These are phyloP conservation scores for Solanum gandarillasii DNA, from an alignment of 257 asterid species.

Conservation along the genomic window DNA sequence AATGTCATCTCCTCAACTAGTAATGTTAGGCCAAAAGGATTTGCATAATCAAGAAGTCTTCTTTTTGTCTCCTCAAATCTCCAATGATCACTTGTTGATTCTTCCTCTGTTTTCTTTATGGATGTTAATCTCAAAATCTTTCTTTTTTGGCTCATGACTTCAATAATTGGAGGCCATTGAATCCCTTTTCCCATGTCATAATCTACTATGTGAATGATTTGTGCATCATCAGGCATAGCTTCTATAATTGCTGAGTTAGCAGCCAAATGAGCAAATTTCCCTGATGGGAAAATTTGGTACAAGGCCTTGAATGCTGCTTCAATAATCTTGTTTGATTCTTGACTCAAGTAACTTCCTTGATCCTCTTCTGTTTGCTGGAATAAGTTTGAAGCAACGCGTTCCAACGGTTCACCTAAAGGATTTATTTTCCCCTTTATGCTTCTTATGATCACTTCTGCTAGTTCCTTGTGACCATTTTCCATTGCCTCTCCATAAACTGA, in stretches of 20 bases:
- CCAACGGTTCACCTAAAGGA: slow-evolving; percentile 36
- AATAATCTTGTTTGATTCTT: slow-evolving; percentile 40
- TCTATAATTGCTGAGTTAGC: slow-evolving; percentile 29
- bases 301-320: slow-evolving; percentile 36
- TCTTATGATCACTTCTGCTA: slow-evolving; percentile 29
- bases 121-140: slow-evolving; percentile 41
- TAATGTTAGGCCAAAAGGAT: slow-evolving; percentile 22
- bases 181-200: slow-evolving; percentile 30
- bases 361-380: slow-evolving; percentile 32
- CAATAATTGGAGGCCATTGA: slow-evolving; percentile 47
- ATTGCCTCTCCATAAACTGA: slow-evolving; percentile 54
- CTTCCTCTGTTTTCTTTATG: slow-evolving; percentile 22
- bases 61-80: slow-evolving; percentile 38
- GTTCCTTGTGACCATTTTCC: slow-evolving; percentile 43
- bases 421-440: slow-evolving; percentile 30
- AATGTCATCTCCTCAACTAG: slow-evolving; percentile 31
- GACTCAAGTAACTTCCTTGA: slow-evolving; percentile 28
- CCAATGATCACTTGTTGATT: slow-evolving; percentile 13
- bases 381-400: slow-evolving; percentile 46
- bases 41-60: slow-evolving; percentile 37
- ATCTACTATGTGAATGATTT: slow-evolving; percentile 18
- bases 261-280: slow-evolving; percentile 28
- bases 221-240: slow-evolving; percentile 13
- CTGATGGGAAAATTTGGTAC: slow-evolving; percentile 25
- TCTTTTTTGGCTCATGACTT: slow-evolving; percentile 24